Evolutionary conservation across 2,329 filamentous ascomycete species (phyloP).

Genomic region (Claviceps sorghi): DNA sequence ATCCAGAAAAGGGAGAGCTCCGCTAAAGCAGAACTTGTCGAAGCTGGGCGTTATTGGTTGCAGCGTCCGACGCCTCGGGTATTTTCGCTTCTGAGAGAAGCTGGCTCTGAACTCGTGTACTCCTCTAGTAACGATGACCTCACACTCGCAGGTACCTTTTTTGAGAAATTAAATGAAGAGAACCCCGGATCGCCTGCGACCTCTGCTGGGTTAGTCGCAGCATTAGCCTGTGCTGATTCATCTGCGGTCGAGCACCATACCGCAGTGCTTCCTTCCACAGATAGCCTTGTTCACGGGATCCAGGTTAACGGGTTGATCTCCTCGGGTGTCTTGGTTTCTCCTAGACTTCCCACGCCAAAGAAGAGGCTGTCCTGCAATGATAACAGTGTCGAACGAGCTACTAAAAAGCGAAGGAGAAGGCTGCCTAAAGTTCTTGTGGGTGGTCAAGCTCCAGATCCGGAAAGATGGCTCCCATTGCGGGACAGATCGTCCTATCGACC

Average conservation of each 20-base stretch:
- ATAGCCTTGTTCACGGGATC: slow-evolving; percentile 44
- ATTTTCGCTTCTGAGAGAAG: slow-evolving; percentile 60
- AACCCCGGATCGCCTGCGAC: slow-evolving; percentile 55
- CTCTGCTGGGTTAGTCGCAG: slow-evolving; percentile 73
- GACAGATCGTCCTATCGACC: slow-evolving; percentile 81
- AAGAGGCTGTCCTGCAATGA: slow-evolving; percentile 33
- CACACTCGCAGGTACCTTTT: slow-evolving; percentile 59
- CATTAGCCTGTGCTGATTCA: slow-evolving; percentile 50
- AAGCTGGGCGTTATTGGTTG: slow-evolving; percentile 71
- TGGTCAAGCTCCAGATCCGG: slow-evolving; percentile 69
- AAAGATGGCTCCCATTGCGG: slow-evolving; percentile 82
- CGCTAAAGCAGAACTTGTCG: slow-evolving; percentile 58
- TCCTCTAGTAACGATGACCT: slow-evolving; percentile 58
- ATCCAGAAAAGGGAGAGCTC: slow-evolving; percentile 58
- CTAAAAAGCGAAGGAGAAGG: slow-evolving; percentile 45
- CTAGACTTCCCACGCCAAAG: slow-evolving; percentile 23
- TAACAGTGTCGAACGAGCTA: slow-evolving; percentile 24
- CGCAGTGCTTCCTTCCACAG: slow-evolving; percentile 44
- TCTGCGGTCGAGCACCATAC: slow-evolving; percentile 40
- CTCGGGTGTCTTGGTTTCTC: slow-evolving; percentile 42
- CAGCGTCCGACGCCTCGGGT: slow-evolving; percentile 33
- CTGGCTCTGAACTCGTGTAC: slow-evolving; percentile 67
- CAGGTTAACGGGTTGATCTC: slow-evolving; percentile 48
- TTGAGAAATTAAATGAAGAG: slow-evolving; percentile 52
- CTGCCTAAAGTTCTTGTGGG: slow-evolving; percentile 63